Evolutionary conservation across 1,284 basidiomycete genomes (phyloP), one percentile per base, ranked within the genome.

Genomic region (Mixia osmundae): DNA sequence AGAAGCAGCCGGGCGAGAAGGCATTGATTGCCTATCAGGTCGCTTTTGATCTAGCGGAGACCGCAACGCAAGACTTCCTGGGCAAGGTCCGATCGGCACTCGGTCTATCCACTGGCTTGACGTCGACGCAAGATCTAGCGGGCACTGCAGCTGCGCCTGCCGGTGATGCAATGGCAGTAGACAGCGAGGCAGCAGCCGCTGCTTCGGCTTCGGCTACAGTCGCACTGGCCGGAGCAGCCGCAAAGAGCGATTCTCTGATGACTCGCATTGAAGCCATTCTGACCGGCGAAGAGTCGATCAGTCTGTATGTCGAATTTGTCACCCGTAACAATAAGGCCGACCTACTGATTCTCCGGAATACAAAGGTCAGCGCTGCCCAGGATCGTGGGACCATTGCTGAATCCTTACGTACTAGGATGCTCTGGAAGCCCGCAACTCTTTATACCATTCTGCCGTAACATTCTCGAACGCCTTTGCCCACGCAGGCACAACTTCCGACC

Each of bases 401-500:
- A 5, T 47, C 82, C n/a, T n/a, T n/a, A n/a, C n/a, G n/a, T n/a
- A n/a, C n/a, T n/a, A n/a, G 77, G 80, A 91, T 36, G 70, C 72
- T 2, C 64, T 95, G n/a, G 87, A 94, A 52, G 68, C 80, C 26
- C 74, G 85, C 27, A 85, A 79, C 25, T 94, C 85, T 14, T 79
- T 95, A 51, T 94, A 87, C 54, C 87, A 95, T 59, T 83, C 78
- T 5, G 82, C 87, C 7, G 68, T 95, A 44, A 85, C 82, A 3
- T 68, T 95, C 40, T 78, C 85, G 54, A 91, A 95, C 54, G 83
- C 87, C 2, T 94, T 85, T 55, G 85, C 87, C 68, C 73, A 89
- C 54, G 73, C 85, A 18, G 87, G 87, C 31, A 95, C 87, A 1
- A 83, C 82, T 0, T 85, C 82, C 2, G 87, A 95, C 50, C 55